Conservation (phyloP, 2,329 filamentous ascomycete species). For the Xylariaceae sp. region DNA sequence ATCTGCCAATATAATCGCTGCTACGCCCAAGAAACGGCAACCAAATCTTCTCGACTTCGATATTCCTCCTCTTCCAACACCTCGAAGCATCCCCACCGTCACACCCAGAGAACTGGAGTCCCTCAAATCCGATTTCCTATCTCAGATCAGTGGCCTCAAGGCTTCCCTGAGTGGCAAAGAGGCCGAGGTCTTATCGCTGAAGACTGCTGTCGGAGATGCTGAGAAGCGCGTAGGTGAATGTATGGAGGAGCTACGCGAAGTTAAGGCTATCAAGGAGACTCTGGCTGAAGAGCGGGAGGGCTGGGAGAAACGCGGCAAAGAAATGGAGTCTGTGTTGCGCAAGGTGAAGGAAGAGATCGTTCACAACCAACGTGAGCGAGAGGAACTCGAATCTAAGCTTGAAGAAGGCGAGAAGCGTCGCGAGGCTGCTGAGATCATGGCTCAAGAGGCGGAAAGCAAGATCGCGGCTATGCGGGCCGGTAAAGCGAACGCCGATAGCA, state of each 20-base stretch:
- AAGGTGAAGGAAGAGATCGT: conserved; percentile 84
- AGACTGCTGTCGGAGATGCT: conserved; percentile 85
- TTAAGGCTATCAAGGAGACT: conserved; percentile 72
- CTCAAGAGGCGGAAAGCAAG: conserved; percentile 77
- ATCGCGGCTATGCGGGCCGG: conserved; percentile 76
- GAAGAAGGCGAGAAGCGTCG: conserved; percentile 79
- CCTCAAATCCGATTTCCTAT: conserved; percentile 87
- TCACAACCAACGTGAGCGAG: conserved; percentile 78
- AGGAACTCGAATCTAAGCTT: conserved; percentile 76
- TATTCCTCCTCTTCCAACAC: conserved; percentile 90
- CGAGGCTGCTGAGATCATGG: conserved; percentile 76
- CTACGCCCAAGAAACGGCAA: conserved; percentile 61
- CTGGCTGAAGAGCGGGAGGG: conserved; percentile 76
- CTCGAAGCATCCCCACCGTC: conserved; percentile 87
- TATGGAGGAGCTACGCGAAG: conserved; percentile 82
- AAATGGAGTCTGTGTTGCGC: conserved; percentile 82
- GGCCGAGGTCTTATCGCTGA: conserved; percentile 86
- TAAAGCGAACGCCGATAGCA: conserved; percentile 52
- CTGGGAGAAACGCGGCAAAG: conserved; percentile 84
- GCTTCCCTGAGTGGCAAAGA: conserved; percentile 92
- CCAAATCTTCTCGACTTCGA: conserved; percentile 86
- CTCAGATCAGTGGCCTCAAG: conserved; percentile 92
- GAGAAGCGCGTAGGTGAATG: conserved; percentile 90
- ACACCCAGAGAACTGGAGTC: conserved; percentile 92
- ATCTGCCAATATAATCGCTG: conserved; percentile 35